Conservation (phyloP, 2,329 filamentous ascomycete genomes). For the Cercospora citrullina region DNA sequence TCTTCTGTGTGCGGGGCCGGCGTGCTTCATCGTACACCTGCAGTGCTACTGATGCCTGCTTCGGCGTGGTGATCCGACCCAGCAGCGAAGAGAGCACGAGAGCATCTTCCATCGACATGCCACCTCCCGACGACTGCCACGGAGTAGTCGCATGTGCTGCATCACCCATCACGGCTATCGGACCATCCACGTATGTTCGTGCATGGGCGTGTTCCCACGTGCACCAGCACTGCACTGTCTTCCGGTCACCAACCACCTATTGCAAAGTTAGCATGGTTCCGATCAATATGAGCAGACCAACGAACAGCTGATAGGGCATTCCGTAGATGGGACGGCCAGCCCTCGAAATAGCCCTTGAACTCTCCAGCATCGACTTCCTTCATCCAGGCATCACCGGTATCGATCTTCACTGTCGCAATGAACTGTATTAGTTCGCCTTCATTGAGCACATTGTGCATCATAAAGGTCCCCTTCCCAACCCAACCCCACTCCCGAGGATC, state of each 20-base stretch:
- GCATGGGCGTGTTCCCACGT: constrained; percentile 60
- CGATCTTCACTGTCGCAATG: constrained; percentile 14
- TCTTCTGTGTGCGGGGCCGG: constrained; percentile 17
- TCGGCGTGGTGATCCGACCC: constrained; percentile 45
- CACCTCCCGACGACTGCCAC: constrained; percentile 61
- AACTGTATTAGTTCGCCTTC: constrained; percentile 18
- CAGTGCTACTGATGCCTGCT: constrained; percentile 39
- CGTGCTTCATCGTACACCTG: constrained; percentile 19
- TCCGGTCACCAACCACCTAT: constrained; percentile 8
- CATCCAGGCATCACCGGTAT: constrained; percentile 13
- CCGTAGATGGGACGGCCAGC: constrained; percentile 15
- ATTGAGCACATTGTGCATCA: constrained; percentile 21
- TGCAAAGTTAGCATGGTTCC: background rate
- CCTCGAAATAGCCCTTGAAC: constrained; percentile 10
- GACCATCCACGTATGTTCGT: constrained; percentile 55
- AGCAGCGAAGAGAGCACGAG: constrained; percentile 59
- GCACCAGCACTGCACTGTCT: constrained; percentile 6
- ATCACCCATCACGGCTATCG: constrained; percentile 63
- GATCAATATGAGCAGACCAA: background rate
- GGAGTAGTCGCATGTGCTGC: constrained; percentile 61
- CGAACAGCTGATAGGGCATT: constrained; percentile 10
- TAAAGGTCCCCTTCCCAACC: constrained; percentile 18
- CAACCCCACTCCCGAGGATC: constrained; percentile 19
- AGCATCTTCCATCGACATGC: constrained; percentile 66
- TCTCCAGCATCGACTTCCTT: constrained; percentile 13